A percentile compares a stretch with the other conserved stretches of the same genome.
Conservation (phyloP, 2,329 filamentous ascomycete species). For the Hypoxylon sp. region DNA sequence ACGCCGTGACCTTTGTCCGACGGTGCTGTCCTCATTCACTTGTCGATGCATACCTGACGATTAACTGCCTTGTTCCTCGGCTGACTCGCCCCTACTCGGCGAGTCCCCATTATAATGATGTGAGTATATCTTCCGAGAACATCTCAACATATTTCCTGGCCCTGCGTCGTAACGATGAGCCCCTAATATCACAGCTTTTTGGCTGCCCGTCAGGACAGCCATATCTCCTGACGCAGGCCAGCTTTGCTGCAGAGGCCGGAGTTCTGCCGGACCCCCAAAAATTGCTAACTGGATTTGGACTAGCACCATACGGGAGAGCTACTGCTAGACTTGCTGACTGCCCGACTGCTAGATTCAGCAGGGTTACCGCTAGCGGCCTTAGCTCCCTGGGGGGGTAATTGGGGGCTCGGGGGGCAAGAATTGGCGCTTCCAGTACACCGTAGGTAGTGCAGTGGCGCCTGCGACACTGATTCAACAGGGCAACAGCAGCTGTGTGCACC, state of each 20-base stretch:
- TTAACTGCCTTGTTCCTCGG: constrained; percentile 6
- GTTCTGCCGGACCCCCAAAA: constrained; percentile 31
- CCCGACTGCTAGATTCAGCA: too few species aligned
- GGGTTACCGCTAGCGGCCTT: constrained; percentile 15
- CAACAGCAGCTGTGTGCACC: neutral
- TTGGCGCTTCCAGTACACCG: constrained; percentile 6
- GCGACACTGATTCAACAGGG: neutral
- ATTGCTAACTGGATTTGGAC: constrained; percentile 18
- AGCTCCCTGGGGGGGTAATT: neutral
- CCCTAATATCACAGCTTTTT: constrained; percentile 19
- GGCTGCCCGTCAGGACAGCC: constrained; percentile 26
- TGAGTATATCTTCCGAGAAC: constrained; percentile 4
- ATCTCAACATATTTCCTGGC: neutral
- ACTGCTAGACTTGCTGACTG: too few species aligned
- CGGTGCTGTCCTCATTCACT: constrained; percentile 25
- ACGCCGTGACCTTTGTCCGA: constrained; percentile 24
- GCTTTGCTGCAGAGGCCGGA: constrained; percentile 28
- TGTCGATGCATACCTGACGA: constrained; percentile 3
- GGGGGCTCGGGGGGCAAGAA: constrained; percentile 6
- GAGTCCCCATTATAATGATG: neutral
- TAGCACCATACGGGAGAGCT: constrained; percentile 24
- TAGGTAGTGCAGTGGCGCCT: constrained; percentile 3
- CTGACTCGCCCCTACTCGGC: neutral
- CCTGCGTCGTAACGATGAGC: neutral
- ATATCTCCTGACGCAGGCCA: constrained; percentile 36